Base-by-base conservation (phyloP, 2,329 filamentous ascomycete genomes). In the Fusarium sp. region DNA sequence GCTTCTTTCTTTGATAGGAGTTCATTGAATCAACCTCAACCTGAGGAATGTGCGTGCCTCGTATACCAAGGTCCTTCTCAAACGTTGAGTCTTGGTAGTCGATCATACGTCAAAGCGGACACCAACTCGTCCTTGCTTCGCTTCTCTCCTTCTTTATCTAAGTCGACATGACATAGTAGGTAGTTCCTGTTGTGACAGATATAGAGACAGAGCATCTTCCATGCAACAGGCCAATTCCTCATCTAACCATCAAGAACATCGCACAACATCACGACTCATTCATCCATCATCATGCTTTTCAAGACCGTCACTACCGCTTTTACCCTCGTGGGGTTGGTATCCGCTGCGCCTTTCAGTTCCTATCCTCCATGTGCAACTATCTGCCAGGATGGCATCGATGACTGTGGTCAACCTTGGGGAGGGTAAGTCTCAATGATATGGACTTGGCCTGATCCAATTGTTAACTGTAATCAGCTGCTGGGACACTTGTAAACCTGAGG, bases 361-460 rank as follows among this genome's bases (percentile, higher is more conserved):
- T 11, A 27, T 20, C 32, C 24, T 24, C n/a, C 34, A n/a, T 73
- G 59, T 30, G 22, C 52, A 41, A 49, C 46, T 3, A 58, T 78
- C 24, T 80, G 79, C 49, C 40, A 79, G 34, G 71, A 78, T 9
- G 74, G 55, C 27, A 60, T 77, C 10, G 77, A 74, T 47, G 68
- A 74, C 1, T 80, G 78, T 45, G 72, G 72, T 18, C 18, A 65
- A 7, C 40, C 20, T 10, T 80, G 65, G 32, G 77, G 77, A 76
- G 73, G 65, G 78, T 79, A 67, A 69, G 71, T 38, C 1, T 9
- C 32, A 9, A 27, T 15, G 30, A 34, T 22, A 24, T 18, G 5
- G 16, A 6, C 10, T 47, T 32, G 22, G 7, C 16, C 13, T 5
- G 6, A 38, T 18, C 16, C 8, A 5, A 45, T 24, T 44, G 25